phyloP scores from a whole-genome alignment of 2,329 filamentous ascomycete genomes.

The Nigrospora osmanthi region DNA sequence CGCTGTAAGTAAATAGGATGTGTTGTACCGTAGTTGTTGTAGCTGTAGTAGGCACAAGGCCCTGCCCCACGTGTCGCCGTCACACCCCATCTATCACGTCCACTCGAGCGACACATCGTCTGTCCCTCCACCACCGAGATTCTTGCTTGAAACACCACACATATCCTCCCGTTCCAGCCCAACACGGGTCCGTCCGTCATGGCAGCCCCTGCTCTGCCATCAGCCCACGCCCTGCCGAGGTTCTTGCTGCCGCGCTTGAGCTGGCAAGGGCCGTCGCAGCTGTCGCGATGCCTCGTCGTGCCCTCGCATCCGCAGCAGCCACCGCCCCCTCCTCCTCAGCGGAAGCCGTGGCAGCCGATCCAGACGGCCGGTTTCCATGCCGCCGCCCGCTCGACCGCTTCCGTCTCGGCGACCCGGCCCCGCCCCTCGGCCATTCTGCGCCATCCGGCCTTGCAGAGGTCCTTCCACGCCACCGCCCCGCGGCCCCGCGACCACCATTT shows the following conservation, averaged over 20 bases:
- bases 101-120: no score
- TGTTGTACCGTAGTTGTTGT: no score
- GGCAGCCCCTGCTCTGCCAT: conserved; percentile 16
- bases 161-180: background rate
- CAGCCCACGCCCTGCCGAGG: conserved; percentile 36
- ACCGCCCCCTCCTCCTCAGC: background rate
- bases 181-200: conserved; percentile 8
- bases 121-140: no score
- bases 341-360: conserved; percentile 8
- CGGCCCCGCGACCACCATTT: conserved; percentile 81
- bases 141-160: no score
- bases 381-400: conserved; percentile 13
- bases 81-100: no score
- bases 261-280: conserved; percentile 32
- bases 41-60: no score
- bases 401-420: background rate
- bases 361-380: conserved; percentile 8
- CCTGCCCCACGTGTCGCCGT: no score
- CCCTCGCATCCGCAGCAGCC: background rate
- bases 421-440: conserved; percentile 13
- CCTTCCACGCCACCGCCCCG: conserved; percentile 61
- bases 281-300: background rate
- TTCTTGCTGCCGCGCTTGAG: conserved; percentile 50
- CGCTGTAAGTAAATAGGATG: no score
- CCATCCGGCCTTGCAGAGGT: conserved; percentile 26